These are phyloP conservation scores for Cyberlindnera suaveolens DNA, from an alignment of 805 yeast genomes.

Conservation along the genomic window DNA sequence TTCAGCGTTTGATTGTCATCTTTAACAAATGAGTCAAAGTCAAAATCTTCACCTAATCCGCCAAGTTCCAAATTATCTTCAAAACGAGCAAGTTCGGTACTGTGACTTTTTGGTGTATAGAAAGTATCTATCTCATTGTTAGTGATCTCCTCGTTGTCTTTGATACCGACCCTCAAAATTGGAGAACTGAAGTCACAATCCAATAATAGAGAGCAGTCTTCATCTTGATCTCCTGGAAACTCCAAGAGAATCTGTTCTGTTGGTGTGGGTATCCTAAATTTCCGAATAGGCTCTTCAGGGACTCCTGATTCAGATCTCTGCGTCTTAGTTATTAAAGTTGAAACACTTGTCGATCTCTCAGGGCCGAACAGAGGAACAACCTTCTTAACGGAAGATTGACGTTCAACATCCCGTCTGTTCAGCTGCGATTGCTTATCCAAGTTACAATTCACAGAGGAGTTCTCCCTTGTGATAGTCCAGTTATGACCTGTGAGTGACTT, in stretches of 20 bases:
- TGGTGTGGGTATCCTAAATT: neutral
- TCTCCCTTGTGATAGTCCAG: conserved; percentile 19
- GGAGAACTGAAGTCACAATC: conserved; percentile 20
- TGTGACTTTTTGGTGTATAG: conserved; percentile 21
- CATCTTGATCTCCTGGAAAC: neutral
- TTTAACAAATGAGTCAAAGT: neutral
- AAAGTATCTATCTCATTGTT: conserved; percentile 15
- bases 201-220: conserved; percentile 10
- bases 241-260: neutral
- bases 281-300: no score
- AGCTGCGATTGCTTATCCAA: conserved; percentile 7
- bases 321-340: neutral
- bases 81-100: conserved; percentile 1
- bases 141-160: conserved; percentile 9
- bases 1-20: neutral
- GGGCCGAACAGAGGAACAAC: neutral
- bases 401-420: neutral
- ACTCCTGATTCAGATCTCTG: neutral
- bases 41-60: neutral
- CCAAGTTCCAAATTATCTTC: neutral
- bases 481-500: conserved; percentile 3
- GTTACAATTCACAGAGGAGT: conserved; percentile 15
- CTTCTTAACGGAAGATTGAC: neutral
- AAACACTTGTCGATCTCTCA: neutral
- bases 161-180: conserved; percentile 17